A percentile compares a stretch with the other conserved stretches of the same genome.
Conservation (phyloP, 2,329 filamentous ascomycete species). For the Ophiostoma sp. region DNA sequence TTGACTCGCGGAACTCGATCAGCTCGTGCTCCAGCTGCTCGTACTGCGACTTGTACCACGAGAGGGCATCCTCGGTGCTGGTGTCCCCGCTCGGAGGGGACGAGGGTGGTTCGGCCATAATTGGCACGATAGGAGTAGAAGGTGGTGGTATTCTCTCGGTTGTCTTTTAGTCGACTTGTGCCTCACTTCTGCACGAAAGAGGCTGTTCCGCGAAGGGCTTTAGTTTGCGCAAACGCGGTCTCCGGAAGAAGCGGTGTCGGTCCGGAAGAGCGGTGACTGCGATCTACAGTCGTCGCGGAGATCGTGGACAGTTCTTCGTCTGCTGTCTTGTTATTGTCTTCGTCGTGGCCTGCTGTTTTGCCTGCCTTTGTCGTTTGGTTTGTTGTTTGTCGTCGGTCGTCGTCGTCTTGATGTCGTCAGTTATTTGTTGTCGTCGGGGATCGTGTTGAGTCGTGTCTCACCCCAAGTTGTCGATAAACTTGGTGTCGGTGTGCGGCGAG, state of each 20-base stretch:
- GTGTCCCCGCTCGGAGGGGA: constrained; percentile 59
- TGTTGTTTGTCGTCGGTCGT: neutral
- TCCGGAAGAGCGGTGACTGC: constrained; percentile 6
- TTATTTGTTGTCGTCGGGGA: neutral
- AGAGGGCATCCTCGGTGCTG: constrained; percentile 70
- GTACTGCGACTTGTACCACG: constrained; percentile 96
- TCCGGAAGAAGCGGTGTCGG: constrained; percentile 16
- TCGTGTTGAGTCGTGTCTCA: neutral
- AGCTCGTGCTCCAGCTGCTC: constrained; percentile 89
- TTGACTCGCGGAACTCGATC: constrained; percentile 89
- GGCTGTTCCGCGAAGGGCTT: neutral
- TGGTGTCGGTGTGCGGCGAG: neutral
- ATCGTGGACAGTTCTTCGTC: neutral
- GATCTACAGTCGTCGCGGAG: neutral
- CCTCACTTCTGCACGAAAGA: neutral
- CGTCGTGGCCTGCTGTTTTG: neutral
- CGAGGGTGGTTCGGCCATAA: constrained; percentile 62
- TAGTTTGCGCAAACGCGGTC: neutral
- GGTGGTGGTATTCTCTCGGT: neutral
- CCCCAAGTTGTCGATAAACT: neutral
- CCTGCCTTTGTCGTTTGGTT: neutral
- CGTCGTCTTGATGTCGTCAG: neutral
- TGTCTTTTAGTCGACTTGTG: neutral
- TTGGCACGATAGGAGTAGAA: constrained; percentile 25
- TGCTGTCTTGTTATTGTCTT: neutral